These are phyloP conservation scores for Pythium diclinum DNA, from an alignment of 352 stramenopile species.

Conservation along the genomic window DNA sequence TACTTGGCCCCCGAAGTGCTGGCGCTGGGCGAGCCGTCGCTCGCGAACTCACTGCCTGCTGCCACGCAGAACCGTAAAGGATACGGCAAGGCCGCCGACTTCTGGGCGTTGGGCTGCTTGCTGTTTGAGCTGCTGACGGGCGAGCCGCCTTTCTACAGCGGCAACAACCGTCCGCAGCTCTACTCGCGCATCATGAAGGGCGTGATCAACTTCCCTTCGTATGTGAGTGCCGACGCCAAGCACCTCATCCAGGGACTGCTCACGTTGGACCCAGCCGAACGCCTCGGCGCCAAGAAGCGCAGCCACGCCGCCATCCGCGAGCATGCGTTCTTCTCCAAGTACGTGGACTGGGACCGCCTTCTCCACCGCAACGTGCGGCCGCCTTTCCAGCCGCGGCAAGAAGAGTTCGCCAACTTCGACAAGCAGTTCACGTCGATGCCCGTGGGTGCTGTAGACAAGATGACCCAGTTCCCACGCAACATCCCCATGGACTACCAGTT, in stretches of 20 bases:
- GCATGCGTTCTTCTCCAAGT: slow-evolving; percentile 66
- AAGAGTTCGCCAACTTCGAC: slow-evolving; percentile 84
- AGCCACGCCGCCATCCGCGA: slow-evolving; percentile 49
- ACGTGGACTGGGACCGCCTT: slow-evolving; percentile 61
- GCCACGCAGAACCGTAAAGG: slow-evolving; percentile 30
- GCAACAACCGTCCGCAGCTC: slow-evolving; percentile 52
- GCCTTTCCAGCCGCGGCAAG: slow-evolving; percentile 62
- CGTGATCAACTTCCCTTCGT: slow-evolving; percentile 44
- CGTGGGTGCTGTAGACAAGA: slow-evolving; percentile 61
- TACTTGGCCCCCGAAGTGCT: slow-evolving; percentile 85
- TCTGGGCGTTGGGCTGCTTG: slow-evolving; percentile 84
- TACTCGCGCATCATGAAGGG: slow-evolving; percentile 61
- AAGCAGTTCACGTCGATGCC: slow-evolving; percentile 84
- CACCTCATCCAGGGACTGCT: slow-evolving; percentile 57
- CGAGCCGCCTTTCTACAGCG: slow-evolving; percentile 80
- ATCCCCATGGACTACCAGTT: slow-evolving; percentile 80
- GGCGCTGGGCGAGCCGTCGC: slow-evolving; percentile 36
- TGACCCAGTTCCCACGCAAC: slow-evolving; percentile 73
- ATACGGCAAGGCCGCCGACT: slow-evolving; percentile 88
- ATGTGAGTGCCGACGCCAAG: slow-evolving; percentile 44
- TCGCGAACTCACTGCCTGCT: slow-evolving; percentile 15
- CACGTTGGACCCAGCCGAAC: slow-evolving; percentile 45
- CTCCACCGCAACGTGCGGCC: slow-evolving; percentile 43
- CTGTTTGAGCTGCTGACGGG: slow-evolving; percentile 91
- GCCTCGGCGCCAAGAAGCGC: slow-evolving; percentile 46